Evolutionary conservation across 2,329 filamentous ascomycete species (phyloP), one percentile per base, ranked within the genome.

Genomic region (Shiraia sp.): DNA sequence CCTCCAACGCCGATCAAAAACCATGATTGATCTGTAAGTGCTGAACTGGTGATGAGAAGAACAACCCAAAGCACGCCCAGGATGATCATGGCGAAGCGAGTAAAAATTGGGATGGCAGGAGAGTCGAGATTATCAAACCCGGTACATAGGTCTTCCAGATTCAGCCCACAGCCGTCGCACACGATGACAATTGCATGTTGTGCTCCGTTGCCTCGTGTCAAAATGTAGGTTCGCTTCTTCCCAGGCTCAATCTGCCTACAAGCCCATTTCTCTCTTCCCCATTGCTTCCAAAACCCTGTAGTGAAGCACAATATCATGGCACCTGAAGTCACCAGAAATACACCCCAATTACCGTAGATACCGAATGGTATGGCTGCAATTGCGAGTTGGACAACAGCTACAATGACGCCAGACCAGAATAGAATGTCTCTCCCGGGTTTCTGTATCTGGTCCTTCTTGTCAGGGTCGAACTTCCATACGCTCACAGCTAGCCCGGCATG

Each of bases 1-100:
- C 36, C 41, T 12, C 56, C 57, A 14, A 59, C 45, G 3, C 39
- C 45, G 10, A 60, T 33, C 6, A 60, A 40, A 34, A 51, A 60
- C 53, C 56, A 61, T 4, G 49, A 44, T 10, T 55, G 31, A 3
- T 42, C 34, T 17, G 17, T 47, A 5, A 57, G 32, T 10, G 39
- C 53, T 2, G 55, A 40, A 24, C 29, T 35, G 6, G 43, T 55
- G 25, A 59, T 53, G 28, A 60, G 49, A 10, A 60, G 36, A 5
- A 46, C 25, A 10, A 57, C 30, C 56, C 53, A 59, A 15, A 40
- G 15, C 6, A 41, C 19, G 6, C 28, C 43, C 2, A 51, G 28
- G 8, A 15, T 27, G 14, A 49, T 23, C 28, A 45, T 46, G 2
- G 26, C 32, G 32, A 53, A 22, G 16, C 42, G 22, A 13, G 37